Evolutionary conservation across 2,329 filamentous ascomycete species (phyloP).

Genomic region (Neurospora crassa): DNA sequence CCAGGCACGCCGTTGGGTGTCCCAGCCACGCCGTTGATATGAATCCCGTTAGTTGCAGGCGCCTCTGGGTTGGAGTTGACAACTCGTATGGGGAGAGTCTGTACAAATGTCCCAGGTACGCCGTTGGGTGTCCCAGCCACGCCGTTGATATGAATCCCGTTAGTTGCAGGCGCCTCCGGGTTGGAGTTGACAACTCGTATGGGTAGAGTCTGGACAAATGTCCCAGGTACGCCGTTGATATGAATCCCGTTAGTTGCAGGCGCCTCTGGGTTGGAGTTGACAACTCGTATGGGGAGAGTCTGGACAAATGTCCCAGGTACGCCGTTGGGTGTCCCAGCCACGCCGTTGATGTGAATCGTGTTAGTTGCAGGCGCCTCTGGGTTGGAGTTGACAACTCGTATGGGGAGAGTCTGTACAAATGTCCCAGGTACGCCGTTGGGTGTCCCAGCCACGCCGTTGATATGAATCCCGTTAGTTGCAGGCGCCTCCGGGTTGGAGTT

Average conservation of each 20-base stretch:
- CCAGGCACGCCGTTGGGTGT: too few relatives aligned
- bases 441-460: not conserved
- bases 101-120: not conserved
- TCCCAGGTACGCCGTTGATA: too few relatives aligned
- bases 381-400: not conserved
- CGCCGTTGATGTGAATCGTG: not conserved
- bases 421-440: not conserved
- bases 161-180: not conserved
- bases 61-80: not conserved
- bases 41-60: not conserved
- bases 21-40: not conserved
- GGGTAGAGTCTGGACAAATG: too few relatives aligned
- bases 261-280: not conserved
- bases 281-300: not conserved
- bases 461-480: not conserved
- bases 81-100: not conserved
- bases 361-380: not conserved
- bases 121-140: not conserved
- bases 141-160: not conserved
- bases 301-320: not conserved
- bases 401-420: too few relatives aligned
- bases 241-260: not conserved
- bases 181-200: not conserved
- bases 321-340: not conserved
- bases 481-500: not conserved